Evolutionary conservation across 768 basidiomycete species (phyloP), one percentile per base, ranked within the genome.

Genomic region (Rhizopogon vinicolor): DNA sequence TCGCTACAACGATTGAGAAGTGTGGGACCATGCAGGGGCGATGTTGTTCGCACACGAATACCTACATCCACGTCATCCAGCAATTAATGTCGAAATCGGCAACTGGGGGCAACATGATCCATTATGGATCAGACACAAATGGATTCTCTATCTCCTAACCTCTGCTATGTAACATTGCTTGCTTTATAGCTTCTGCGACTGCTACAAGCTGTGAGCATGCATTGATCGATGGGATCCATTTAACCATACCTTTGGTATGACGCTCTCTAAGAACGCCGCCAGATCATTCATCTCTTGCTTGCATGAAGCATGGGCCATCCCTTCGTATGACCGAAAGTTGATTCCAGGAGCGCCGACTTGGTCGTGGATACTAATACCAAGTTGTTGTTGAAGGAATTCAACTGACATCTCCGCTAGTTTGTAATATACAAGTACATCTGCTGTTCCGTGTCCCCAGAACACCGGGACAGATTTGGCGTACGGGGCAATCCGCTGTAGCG

Each of bases 401-500:
- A 52, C 60, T 31, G 52, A 63, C 19, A 31, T 14, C 14, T 51
- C 53, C 37, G 52, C 62, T 8, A 60, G 46, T 13, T 50, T n/a
- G 22, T 56, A 52, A 16, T 51, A 43, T 14, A 66, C 62, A 41
- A 63, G 19, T 3, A 49, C 35, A 50, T 66, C 65, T 16, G 45
- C 50, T 9, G 43, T 54, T 2, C 65, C 65, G 40, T 66, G 65
- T 5, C 62, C 65, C 64, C 62, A 65, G 42, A 66, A 66, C 5
- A 66, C 55, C 1, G 64, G 51, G 16, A 58, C 16, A 31, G 41
- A 58, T 37, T 45, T 28, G n/a, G 50, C 35, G 18, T 53, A 44
- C 35, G 50, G 25, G 3, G 39, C 29, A 55, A 77, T 65, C 78
- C 88, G 82, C 87, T 90, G 54, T 10, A 54, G 56, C 29, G 37